Evolutionary conservation across 352 stramenopile genomes (phyloP).

Genomic region (Elongisporangium senticosum): DNA sequence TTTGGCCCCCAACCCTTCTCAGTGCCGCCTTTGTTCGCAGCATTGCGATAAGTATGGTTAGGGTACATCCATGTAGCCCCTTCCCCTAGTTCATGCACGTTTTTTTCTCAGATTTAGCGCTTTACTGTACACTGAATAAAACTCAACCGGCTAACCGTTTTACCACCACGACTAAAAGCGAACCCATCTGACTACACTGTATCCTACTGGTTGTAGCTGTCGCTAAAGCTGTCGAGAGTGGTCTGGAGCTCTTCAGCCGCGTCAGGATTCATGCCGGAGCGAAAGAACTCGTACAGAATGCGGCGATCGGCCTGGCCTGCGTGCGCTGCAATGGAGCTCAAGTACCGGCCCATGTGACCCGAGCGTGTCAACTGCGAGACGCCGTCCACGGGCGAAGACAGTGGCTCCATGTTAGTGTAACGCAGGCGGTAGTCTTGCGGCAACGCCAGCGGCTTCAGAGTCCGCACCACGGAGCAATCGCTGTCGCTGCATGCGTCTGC

Average conservation of each 20-base stretch:
- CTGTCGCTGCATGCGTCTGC: neutral
- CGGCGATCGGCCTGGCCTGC: constrained; percentile 42
- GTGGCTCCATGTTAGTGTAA: constrained; percentile 5
- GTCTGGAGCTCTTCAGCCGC: constrained; percentile 54
- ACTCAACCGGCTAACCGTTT: neutral
- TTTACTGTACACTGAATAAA: neutral
- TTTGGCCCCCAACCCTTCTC: neutral
- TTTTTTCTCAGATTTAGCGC: neutral
- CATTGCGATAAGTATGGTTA: neutral
- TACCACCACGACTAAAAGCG: neutral
- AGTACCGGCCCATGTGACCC: constrained; percentile 32
- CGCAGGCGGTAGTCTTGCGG: constrained; percentile 17
- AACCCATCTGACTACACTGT: constrained; percentile 4
- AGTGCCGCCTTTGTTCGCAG: neutral
- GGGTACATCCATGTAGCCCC: neutral
- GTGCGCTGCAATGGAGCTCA: constrained; percentile 30
- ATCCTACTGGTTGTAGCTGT: constrained; percentile 37
- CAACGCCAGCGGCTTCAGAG: constrained; percentile 18
- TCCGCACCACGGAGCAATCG: neutral
- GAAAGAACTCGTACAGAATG: constrained; percentile 69
- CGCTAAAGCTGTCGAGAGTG: constrained; percentile 30
- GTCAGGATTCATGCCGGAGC: constrained; percentile 67
- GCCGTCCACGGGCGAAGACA: constrained; percentile 20
- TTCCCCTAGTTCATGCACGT: neutral
- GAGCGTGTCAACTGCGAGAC: constrained; percentile 45